phyloP scores from a whole-genome alignment of 495 filamentous ascomycete species.

The Amphirosellinia nigrospora region DNA sequence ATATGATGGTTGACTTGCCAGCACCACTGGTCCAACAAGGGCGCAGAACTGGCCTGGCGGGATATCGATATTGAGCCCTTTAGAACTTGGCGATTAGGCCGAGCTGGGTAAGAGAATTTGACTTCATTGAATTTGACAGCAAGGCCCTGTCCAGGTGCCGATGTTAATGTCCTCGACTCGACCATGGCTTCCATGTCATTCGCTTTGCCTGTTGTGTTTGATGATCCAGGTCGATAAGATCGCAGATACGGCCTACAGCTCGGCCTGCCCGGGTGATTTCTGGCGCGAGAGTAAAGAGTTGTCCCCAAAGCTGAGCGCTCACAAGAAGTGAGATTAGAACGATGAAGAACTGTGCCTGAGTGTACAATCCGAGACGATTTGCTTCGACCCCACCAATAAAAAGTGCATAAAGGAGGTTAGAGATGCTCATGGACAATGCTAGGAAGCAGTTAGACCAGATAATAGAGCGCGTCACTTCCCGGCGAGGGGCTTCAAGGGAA shows the following conservation, averaged over 20 bases:
- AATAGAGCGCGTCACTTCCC: conserved; percentile 56
- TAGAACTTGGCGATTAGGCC: conserved; percentile 60
- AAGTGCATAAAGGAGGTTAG: conserved; percentile 64
- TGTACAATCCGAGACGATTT: conserved; percentile 63
- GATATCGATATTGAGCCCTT: conserved; percentile 61
- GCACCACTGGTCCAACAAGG: conserved; percentile 65
- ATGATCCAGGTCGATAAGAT: conserved; percentile 54
- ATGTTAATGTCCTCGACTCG: conserved; percentile 27
- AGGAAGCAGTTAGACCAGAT: conserved; percentile 59
- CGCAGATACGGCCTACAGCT: conserved; percentile 54
- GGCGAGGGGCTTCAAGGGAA: conserved; percentile 50
- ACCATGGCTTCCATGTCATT: conserved; percentile 36
- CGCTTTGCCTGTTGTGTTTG: conserved; percentile 25
- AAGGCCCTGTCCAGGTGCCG: conserved; percentile 40
- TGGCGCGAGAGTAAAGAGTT: conserved; percentile 69
- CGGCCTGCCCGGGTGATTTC: conserved; percentile 63
- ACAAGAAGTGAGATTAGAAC: conserved; percentile 67
- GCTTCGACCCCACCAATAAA: conserved; percentile 72
- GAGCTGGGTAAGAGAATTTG: conserved; percentile 65
- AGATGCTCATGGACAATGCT: conserved; percentile 59
- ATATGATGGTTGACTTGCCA: conserved; percentile 68
- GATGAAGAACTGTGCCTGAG: conserved; percentile 68
- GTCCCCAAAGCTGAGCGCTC: conserved; percentile 67
- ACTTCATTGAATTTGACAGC: conserved; percentile 61
- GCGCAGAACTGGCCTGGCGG: conserved; percentile 63